Conservation (phyloP, 2,329 filamentous ascomycete genomes). For the Aspergillus viridinutans region DNA sequence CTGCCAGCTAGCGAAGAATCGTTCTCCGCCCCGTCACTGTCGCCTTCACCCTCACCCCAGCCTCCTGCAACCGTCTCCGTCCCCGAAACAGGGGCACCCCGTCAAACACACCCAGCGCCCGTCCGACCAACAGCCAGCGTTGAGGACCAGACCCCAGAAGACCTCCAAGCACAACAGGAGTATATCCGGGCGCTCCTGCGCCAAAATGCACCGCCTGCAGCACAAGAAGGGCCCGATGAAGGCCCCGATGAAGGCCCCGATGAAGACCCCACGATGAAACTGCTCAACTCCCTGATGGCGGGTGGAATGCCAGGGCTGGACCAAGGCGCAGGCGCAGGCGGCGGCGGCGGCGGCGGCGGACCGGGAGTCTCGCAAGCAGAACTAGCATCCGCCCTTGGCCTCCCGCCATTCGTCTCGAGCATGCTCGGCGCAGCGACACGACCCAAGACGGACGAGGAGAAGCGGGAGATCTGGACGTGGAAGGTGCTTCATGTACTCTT, state of each 20-base stretch:
- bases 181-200: slow-evolving; percentile 40
- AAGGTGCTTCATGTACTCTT: slow-evolving; percentile 56
- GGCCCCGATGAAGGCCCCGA: slow-evolving; percentile 23
- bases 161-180: slow-evolving; percentile 40
- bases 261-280: slow-evolving; percentile 35
- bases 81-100: slow-evolving; percentile 1
- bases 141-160: slow-evolving; percentile 27
- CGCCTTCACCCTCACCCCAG: slow-evolving; percentile 24
- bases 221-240: slow-evolving; percentile 19
- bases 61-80: slow-evolving; percentile 15
- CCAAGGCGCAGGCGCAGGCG: slow-evolving; percentile 8
- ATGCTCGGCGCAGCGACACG: slow-evolving; percentile 36
- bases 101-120: slow-evolving; percentile 13
- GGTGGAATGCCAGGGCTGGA: slow-evolving; percentile 28
- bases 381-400: slow-evolving; percentile 42
- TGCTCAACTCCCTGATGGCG: slow-evolving; percentile 32
- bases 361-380: slow-evolving; percentile 21
- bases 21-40: slow-evolving; percentile 18
- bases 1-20: slow-evolving; percentile 21
- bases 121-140: slow-evolving; percentile 4
- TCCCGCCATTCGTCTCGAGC: slow-evolving; percentile 37
- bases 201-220: slow-evolving; percentile 19
- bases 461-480: slow-evolving; percentile 45
- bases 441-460: slow-evolving; percentile 35
- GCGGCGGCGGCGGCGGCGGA: slow-evolving; percentile 4